Base-by-base conservation (phyloP, 164 flowering plant genomes). In the Aristolochia fimbriata region DNA sequence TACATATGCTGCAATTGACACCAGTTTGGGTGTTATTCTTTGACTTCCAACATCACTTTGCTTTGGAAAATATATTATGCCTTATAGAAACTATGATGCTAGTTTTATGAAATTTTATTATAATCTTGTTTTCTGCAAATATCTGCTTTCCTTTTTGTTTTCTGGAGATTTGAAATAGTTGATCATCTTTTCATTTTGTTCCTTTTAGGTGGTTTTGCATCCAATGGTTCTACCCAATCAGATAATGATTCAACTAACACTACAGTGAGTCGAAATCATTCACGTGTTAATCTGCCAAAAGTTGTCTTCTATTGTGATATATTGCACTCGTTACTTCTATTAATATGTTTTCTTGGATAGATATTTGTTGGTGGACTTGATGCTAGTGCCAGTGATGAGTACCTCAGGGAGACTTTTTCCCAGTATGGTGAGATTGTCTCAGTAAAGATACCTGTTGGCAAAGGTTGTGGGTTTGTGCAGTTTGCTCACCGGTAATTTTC, bases 321-420 rank as follows among this genome's bases (percentile, higher is more conserved):
- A 52, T 52, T 13, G 56, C 56, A 22, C 27, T 27, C 8, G 55
- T 51, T 51, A 52, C 27, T 52, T 23, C 22, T 14, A n/a, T 21
- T 22, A 6, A 22, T 31, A 52, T 52, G 56, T 47, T 60, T 68
- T 33, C 22, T 17, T 21, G 60, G 69, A 19, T 79, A 92, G 98
- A 90, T 92, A 66, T 92, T 89, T 80, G 98, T 92, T 73, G 98
- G 98, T 46, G 98, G 94, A 53, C 96, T 92, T 60, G 97, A 90
- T 64, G 79, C 94, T 25, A 81, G 64, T 68, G 88, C 84, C 31
- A 83, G 81, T 27, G 98, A 89, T 65, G 98, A 87, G 64, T 95
- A 90, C 62, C 87, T 89, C n/a, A 84, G 75, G 76, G 87, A 84
- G 59, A 76, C 88, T 37, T 92, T 92, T 73, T 76, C 87, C 24